Conservation (phyloP, 2,329 filamentous ascomycete genomes). For the Teratosphaeria epicoccoides region DNA sequence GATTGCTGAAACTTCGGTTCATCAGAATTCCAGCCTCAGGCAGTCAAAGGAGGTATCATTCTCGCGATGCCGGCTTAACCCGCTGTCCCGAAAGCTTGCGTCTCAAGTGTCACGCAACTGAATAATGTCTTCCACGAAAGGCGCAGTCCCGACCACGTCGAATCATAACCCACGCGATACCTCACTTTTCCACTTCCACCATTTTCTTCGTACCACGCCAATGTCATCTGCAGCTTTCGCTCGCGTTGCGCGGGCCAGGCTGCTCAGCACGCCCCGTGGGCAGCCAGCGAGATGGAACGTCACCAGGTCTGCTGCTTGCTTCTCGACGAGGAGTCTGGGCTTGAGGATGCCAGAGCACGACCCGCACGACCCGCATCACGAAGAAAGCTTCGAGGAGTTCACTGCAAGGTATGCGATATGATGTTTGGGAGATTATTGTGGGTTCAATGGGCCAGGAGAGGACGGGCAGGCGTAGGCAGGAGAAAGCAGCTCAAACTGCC, state of each 20-base stretch:
- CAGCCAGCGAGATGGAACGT: conserved; percentile 3
- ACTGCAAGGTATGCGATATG: conserved; percentile 68
- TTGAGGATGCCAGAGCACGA: conserved; percentile 24
- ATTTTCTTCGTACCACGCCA: neutral
- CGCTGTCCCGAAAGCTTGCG: neutral
- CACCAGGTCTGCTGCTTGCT: conserved; percentile 18
- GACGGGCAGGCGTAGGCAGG: neutral
- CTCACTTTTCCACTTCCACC: neutral
- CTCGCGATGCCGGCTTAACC: too few relatives aligned
- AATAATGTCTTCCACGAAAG: neutral
- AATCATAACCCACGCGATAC: conserved; percentile 1
- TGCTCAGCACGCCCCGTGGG: conserved; percentile 10
- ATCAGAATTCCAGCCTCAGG: neutral
- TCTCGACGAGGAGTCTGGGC: conserved; percentile 42
- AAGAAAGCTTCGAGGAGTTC: conserved; percentile 99
- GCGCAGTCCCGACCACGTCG: neutral
- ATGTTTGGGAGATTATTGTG: neutral
- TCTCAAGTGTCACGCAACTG: conserved; percentile 1
- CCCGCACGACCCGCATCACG: conserved; percentile 53
- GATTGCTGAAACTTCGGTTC: neutral
- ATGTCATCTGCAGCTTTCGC: conserved; percentile 17
- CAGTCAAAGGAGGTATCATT: neutral
- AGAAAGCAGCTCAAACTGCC: conserved; percentile 20
- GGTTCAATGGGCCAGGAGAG: neutral
- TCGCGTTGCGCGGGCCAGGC: conserved; percentile 13